phyloP scores from a whole-genome alignment of 2,329 filamentous ascomycete species.

The Epichloe brachyelytri region DNA sequence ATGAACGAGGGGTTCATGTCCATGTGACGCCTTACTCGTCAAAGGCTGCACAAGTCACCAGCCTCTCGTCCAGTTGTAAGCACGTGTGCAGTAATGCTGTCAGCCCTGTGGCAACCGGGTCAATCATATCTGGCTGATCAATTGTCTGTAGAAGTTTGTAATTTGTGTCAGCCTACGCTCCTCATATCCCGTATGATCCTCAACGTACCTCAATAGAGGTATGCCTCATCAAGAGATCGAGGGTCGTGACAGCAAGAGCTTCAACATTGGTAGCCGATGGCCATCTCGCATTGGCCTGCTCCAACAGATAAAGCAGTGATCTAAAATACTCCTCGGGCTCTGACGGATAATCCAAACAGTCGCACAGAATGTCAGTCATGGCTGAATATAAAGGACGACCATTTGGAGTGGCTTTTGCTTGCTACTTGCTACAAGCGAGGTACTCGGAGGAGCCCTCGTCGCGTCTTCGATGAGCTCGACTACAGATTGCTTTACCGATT shows the following conservation, averaged over 20 bases:
- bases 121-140: conserved; percentile 14
- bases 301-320: conserved; percentile 17
- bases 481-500: conserved; percentile 16
- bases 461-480: conserved; percentile 22
- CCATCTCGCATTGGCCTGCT: not conserved
- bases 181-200: not conserved
- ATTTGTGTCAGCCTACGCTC: not conserved
- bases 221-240: conserved; percentile 25
- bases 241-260: conserved; percentile 16
- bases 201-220: conserved; percentile 26
- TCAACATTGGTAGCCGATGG: conserved; percentile 19
- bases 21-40: conserved; percentile 13
- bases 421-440: not conserved
- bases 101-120: conserved; percentile 18
- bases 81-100: conserved; percentile 18
- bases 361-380: conserved; percentile 21
- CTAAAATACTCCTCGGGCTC: conserved; percentile 34
- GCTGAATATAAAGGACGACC: conserved; percentile 19
- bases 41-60: conserved; percentile 12
- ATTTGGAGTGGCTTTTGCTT: conserved; percentile 4
- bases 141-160: conserved; percentile 12
- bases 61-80: conserved; percentile 16
- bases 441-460: conserved; percentile 7
- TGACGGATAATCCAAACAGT: conserved; percentile 16
- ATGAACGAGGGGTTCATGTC: not conserved